Evolutionary conservation across 2,329 filamentous ascomycete species (phyloP).

Genomic region (Neospermospora avenae): DNA sequence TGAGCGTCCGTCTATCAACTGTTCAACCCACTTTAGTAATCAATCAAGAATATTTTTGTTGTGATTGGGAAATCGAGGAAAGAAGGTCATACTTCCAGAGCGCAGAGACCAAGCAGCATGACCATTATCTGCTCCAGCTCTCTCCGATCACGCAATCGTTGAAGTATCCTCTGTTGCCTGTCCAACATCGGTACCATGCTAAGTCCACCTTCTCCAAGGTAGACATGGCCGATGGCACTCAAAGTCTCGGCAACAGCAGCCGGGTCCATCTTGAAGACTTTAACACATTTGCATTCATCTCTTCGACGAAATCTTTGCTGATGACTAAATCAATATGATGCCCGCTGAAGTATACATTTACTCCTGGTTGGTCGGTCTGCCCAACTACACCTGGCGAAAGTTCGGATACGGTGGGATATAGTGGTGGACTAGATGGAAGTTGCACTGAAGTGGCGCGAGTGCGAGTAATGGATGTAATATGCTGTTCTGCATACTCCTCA

Average conservation of each 20-base stretch:
- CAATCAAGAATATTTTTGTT: not conserved
- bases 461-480: not conserved
- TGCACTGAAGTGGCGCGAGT: not conserved
- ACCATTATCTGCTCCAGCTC: slow-evolving; percentile 33
- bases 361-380: slow-evolving; percentile 29
- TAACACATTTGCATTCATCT: slow-evolving; percentile 36
- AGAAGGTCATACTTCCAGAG: slow-evolving; percentile 30
- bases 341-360: slow-evolving; percentile 34
- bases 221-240: slow-evolving; percentile 34
- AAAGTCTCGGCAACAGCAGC: slow-evolving; percentile 32
- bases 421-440: not conserved
- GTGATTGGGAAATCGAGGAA: not conserved
- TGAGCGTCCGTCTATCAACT: slow-evolving; percentile 14
- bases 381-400: slow-evolving; percentile 31
- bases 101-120: slow-evolving; percentile 32
- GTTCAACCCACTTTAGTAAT: not conserved
- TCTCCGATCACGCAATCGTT: slow-evolving; percentile 25
- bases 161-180: slow-evolving; percentile 32
- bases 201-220: slow-evolving; percentile 23
- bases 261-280: slow-evolving; percentile 33
- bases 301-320: slow-evolving; percentile 33
- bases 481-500: not conserved
- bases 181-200: slow-evolving; percentile 29
- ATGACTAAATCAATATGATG: slow-evolving; percentile 34
- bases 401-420: slow-evolving; percentile 15